phyloP scores from a whole-genome alignment of 768 basidiomycete genomes.

The Tricholoma hemisulphureum region DNA sequence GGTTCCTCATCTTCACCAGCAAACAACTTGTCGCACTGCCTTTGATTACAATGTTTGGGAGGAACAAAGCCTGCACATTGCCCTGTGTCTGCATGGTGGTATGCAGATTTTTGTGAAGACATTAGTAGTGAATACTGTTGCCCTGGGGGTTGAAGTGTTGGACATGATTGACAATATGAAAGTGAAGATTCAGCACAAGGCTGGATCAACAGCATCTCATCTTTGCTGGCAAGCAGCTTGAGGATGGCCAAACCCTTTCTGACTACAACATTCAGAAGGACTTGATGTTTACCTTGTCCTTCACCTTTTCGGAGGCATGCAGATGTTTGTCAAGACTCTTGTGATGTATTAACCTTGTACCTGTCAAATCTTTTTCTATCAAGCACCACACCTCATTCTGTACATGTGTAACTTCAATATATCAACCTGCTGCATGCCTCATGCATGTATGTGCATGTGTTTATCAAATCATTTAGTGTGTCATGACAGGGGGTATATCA shows the following conservation, averaged over 20 bases:
- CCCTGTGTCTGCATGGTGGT: too few relatives aligned
- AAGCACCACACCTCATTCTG: neutral
- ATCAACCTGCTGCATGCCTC: neutral
- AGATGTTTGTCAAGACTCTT: neutral
- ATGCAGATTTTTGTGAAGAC: conserved; percentile 99
- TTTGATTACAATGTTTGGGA: too few relatives aligned
- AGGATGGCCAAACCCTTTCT: conserved; percentile 94
- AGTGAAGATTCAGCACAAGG: conserved; percentile 65
- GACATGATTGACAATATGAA: conserved; percentile 99
- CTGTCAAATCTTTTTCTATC: neutral
- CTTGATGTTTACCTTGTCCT: conserved; percentile 52
- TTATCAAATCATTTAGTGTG: neutral
- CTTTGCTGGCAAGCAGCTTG: conserved; percentile 99
- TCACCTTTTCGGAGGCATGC: neutral
- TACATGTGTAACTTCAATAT: neutral
- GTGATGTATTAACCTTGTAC: neutral
- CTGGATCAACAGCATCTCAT: conserved; percentile 77
- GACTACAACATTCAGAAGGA: conserved; percentile 86
- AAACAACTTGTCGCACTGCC: too few relatives aligned
- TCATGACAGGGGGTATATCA: neutral
- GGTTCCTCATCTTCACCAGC: too few relatives aligned
- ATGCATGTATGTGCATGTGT: neutral
- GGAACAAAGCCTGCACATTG: conserved; percentile 15
- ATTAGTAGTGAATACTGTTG: conserved; percentile 99
- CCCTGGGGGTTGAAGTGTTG: conserved; percentile 60